A percentile compares a stretch with the other conserved stretches of the same genome.
phyloP scores from a whole-genome alignment of 2,329 filamentous ascomycete genomes.

The Davidsoniella virescens region DNA sequence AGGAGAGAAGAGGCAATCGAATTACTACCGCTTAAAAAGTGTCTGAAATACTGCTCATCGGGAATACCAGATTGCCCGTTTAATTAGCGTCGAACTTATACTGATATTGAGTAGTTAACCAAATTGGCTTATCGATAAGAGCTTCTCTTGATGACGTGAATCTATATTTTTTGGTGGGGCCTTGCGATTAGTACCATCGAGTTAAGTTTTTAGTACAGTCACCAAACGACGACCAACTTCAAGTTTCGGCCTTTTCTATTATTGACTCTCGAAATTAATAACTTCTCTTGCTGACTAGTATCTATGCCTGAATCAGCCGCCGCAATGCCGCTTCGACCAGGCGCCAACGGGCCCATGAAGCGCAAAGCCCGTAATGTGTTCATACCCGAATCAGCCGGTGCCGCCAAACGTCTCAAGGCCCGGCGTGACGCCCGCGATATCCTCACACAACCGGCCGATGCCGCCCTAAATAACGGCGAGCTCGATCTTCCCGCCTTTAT shows the following conservation, averaged over 20 bases:
- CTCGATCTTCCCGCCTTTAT: conserved; percentile 76
- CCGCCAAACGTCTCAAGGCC: conserved; percentile 27
- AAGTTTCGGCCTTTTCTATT: too few relatives aligned
- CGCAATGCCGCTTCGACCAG: conserved; percentile 11
- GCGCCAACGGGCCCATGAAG: conserved; percentile 3
- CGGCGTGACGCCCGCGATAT: conserved; percentile 32
- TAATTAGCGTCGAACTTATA: too few relatives aligned
- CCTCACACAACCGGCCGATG: conserved; percentile 32
- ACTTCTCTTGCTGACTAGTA: too few relatives aligned
- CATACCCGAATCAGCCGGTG: conserved; percentile 1
- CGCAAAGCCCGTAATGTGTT: conserved; percentile 1
- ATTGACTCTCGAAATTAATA: too few relatives aligned
- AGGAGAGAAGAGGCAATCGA: too few relatives aligned
- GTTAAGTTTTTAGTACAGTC: not conserved
- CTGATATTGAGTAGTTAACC: not conserved
- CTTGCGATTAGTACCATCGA: not conserved
- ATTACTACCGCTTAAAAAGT: too few relatives aligned
- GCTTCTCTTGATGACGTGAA: not conserved
- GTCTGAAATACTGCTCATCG: too few relatives aligned
- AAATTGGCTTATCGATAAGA: conserved; percentile 7
- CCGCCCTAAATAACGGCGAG: conserved; percentile 51
- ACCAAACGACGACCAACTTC: not conserved
- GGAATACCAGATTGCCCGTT: too few relatives aligned
- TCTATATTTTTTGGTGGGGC: conserved; percentile 1
- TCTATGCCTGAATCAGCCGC: not conserved